These are phyloP conservation scores for Mycena crocata DNA, from an alignment of 768 basidiomycete species.

Conservation along the genomic window DNA sequence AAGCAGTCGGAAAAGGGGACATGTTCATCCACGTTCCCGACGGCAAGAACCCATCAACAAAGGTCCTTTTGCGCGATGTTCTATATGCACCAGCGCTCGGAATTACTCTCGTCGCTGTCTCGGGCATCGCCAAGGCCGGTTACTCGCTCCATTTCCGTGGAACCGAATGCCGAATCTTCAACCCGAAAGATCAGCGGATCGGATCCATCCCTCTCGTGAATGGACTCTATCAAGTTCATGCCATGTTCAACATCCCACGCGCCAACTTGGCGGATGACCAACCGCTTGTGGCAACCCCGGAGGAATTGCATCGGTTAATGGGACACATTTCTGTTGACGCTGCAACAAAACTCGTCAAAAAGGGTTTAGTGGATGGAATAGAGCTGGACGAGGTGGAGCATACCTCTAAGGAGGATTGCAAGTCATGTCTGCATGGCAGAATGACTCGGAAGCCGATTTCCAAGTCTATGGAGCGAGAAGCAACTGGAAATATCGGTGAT, in stretches of 20 bases:
- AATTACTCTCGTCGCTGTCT: no score
- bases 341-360: conserved; percentile 38
- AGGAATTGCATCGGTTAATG: conserved; percentile 41
- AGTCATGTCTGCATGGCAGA: conserved; percentile 45
- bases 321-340: conserved; percentile 40
- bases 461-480: conserved; percentile 36
- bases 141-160: conserved; percentile 37
- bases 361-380: conserved; percentile 41
- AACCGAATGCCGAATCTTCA: conserved; percentile 37
- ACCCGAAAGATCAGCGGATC: not conserved
- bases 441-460: conserved; percentile 38
- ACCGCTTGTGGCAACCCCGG: conserved; percentile 15
- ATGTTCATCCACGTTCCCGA: no score
- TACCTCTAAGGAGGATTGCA: conserved; percentile 35
- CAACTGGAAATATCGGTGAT: conserved; percentile 39
- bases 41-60: no score
- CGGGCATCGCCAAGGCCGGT: no score
- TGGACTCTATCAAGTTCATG: conserved; percentile 3
- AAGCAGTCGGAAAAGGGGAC: no score
- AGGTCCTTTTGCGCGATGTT: no score
- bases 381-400: conserved; percentile 36
- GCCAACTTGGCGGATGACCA: not conserved
- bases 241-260: not conserved
- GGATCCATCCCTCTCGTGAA: not conserved
- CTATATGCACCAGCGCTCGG: no score